Base-by-base conservation (phyloP, 2,329 filamentous ascomycete species). In the Alternaria brassicae region DNA sequence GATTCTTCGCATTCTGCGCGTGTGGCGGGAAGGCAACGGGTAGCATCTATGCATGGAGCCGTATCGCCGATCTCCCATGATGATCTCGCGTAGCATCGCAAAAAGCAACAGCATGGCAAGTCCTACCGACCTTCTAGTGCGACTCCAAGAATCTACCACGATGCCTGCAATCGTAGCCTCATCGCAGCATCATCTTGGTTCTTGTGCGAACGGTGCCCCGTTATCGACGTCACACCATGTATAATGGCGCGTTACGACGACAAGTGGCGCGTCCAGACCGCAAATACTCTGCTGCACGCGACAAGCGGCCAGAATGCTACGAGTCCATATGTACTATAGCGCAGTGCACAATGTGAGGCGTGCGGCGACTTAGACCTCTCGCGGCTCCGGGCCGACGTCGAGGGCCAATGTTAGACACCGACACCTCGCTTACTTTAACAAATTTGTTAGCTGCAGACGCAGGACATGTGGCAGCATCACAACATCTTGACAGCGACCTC, bases 401-500 rank as follows among this genome's bases (percentile, higher is more conserved):
- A 61, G 52, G 63, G 60, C 74, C 73, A 78, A 77, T 76, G 64
- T 64, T 55, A 62, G 50, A 66, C 60, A 57, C 58, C 60, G 42
- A 50, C 51, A 40, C 58, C 67, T 72, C 69, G 71, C 70, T 70
- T 73, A 61, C 66, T 65, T 64, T 58, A 57, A 69, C 59, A 56
- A 52, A 63, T 63, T 67, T 54, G 54, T 72, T 77, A 78, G 74
- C 72, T 77, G 75, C 75, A 77, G 69, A 67, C 60, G 69, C 63
- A 75, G 71, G 72, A 76, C 74, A 78, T 77, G 75, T 78, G 75
- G 75, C 75, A 78, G 72, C 72, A 70, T 67, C 66, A 74, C 68
- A 67, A 62, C 63, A 61, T 67, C 63, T 68, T 73, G 65, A 71
- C 74, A 72, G 61, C 72, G 72, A 68, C 68, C 62, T 76, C 74